Percentiles rank a stretch among this genome's conserved stretches.
Evolutionary conservation across 768 basidiomycete species (phyloP).

Genomic region (Strobilomyces dryophilus): DNA sequence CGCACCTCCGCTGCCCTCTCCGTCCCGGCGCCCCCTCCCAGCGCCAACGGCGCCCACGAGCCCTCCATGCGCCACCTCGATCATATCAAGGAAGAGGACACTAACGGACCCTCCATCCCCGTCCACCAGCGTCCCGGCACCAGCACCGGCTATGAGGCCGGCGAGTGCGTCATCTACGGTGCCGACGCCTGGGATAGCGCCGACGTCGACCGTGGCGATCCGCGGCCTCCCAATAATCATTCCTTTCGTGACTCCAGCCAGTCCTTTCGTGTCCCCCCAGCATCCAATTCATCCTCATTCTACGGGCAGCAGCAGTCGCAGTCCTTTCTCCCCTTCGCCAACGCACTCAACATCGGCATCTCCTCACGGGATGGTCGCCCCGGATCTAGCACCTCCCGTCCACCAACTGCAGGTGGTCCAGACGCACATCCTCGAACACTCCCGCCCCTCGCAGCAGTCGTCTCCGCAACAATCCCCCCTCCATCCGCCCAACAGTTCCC

Average conservation of each 20-base stretch:
- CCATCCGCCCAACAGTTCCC: constrained; percentile 38
- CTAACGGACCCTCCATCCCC: constrained; percentile 22
- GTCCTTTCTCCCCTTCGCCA: constrained; percentile 66
- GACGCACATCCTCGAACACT: constrained; percentile 47
- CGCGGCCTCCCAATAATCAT: constrained; percentile 44
- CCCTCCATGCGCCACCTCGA: constrained; percentile 18
- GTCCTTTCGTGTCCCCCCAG: constrained; percentile 71
- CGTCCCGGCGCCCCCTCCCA: neutral
- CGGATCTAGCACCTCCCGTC: constrained; percentile 48
- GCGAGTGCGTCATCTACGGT: constrained; percentile 26
- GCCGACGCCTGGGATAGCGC: constrained; percentile 32
- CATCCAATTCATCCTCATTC: constrained; percentile 38
- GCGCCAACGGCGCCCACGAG: constrained; percentile 17
- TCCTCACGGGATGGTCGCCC: constrained; percentile 38
- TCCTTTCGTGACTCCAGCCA: constrained; percentile 79
- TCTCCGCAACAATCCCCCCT: constrained; percentile 64
- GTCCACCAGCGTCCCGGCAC: constrained; percentile 63
- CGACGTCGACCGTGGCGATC: constrained; percentile 36
- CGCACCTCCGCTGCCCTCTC: constrained; percentile 28
- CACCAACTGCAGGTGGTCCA: constrained; percentile 50
- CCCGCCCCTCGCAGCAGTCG: constrained; percentile 72
- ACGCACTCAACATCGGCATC: constrained; percentile 44
- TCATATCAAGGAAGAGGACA: constrained; percentile 43
- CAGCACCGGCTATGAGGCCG: constrained; percentile 66
- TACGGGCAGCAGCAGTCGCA: constrained; percentile 46